A percentile compares a stretch with the other conserved stretches of the same genome.
phyloP scores from a whole-genome alignment of 1,139 yeast genomes.

The Magnusiomyces suaveolens region DNA sequence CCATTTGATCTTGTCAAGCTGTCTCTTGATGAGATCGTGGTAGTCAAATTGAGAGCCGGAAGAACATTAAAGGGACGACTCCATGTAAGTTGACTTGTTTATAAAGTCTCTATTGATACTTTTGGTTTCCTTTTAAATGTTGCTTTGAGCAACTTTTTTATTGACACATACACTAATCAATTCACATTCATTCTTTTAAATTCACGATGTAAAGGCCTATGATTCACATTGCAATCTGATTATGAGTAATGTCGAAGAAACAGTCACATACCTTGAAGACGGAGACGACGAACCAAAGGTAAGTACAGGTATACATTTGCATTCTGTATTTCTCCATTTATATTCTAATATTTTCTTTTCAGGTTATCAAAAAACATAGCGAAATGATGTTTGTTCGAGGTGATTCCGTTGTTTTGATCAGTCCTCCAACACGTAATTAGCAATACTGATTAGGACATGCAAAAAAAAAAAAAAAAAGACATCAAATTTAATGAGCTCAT shows the following conservation, averaged over 20 bases:
- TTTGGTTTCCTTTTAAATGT: no score
- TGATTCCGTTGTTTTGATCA: constrained; percentile 79
- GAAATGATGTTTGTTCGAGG: constrained; percentile 96
- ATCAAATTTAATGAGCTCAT: background rate
- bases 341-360: constrained; percentile 9
- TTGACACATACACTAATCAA: no score
- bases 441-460: background rate
- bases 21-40: constrained; percentile 77
- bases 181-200: no score
- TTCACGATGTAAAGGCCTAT: constrained; percentile 55
- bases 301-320: constrained; percentile 13
- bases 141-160: no score
- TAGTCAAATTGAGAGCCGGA: constrained; percentile 91
- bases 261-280: constrained; percentile 49
- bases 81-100: constrained; percentile 40
- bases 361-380: constrained; percentile 50
- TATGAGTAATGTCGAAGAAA: constrained; percentile 85
- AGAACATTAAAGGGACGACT: constrained; percentile 83
- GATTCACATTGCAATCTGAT: constrained; percentile 96
- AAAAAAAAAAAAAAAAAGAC: background rate
- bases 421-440: constrained; percentile 29
- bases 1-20: constrained; percentile 85
- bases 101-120: no score
- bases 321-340: background rate
- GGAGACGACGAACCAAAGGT: constrained; percentile 38